These are phyloP conservation scores for Aphanomyces invadans DNA, from an alignment of 352 stramenopile species.

Conservation along the genomic window DNA sequence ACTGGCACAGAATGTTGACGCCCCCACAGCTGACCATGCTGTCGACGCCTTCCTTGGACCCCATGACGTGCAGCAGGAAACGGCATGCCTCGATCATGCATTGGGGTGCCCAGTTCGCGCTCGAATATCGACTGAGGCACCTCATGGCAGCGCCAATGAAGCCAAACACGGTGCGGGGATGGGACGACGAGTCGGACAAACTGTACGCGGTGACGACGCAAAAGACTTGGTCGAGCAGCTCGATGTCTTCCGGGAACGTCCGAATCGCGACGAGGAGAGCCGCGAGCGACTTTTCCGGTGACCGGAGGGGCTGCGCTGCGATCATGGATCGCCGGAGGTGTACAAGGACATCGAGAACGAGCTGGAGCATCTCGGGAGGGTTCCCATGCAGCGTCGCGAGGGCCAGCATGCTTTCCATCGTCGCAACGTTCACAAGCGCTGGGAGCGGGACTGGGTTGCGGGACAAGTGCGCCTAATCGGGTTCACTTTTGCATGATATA, in stretches of 20 bases:
- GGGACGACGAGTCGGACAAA: constrained; percentile 31
- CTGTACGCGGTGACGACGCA: constrained; percentile 47
- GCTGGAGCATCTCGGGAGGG: constrained; percentile 31
- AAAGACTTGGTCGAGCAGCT: constrained; percentile 50
- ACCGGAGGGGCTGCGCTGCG: constrained; percentile 36
- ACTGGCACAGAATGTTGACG: constrained; percentile 32
- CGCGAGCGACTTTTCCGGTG: constrained; percentile 45
- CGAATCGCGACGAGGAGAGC: constrained; percentile 60
- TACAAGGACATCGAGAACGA: constrained; percentile 43
- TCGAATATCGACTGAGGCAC: constrained; percentile 13
- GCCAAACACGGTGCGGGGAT: constrained; percentile 44
- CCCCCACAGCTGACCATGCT: constrained; percentile 47
- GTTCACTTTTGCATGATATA: too few relatives aligned
- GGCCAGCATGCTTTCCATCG: constrained; percentile 51
- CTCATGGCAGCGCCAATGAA: constrained; percentile 50
- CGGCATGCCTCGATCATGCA: constrained; percentile 56
- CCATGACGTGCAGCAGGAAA: constrained; percentile 53
- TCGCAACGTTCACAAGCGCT: constrained; percentile 41
- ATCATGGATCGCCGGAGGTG: constrained; percentile 36
- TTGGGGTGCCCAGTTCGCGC: background rate
- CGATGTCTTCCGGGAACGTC: constrained; percentile 36
- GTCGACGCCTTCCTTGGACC: constrained; percentile 38
- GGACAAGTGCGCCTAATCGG: constrained; percentile 28
- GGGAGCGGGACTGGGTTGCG: constrained; percentile 45
- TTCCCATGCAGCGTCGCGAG: constrained; percentile 42